Conservation (phyloP, 768 basidiomycete species). For the Trametes cubensis region DNA sequence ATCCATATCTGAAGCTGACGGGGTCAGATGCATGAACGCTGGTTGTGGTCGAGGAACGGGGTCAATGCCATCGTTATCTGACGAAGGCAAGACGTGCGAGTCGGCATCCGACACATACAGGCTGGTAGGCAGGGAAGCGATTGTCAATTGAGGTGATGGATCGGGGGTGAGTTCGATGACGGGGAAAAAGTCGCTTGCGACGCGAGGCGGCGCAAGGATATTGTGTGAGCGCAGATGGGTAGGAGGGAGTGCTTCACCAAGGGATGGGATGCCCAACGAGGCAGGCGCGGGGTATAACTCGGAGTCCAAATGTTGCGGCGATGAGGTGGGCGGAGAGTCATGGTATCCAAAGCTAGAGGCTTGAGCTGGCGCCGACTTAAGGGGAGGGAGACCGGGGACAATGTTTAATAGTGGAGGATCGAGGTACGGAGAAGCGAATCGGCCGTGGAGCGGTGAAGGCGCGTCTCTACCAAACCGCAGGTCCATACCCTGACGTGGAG, state of each 20-base stretch:
- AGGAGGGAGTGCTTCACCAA: neutral
- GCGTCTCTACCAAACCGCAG: neutral
- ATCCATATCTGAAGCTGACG: constrained; percentile 27
- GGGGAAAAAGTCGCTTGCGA: constrained; percentile 15
- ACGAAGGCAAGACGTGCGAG: constrained; percentile 29
- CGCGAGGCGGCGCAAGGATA: neutral
- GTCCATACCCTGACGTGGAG: neutral
- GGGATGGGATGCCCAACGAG: constrained; percentile 1
- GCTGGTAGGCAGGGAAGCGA: constrained; percentile 7
- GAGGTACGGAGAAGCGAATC: constrained; percentile 17
- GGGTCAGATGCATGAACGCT: neutral
- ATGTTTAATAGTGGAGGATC: constrained; percentile 21
- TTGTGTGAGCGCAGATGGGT: neutral
- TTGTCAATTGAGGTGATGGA: constrained; percentile 5
- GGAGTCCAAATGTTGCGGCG: constrained; percentile 17
- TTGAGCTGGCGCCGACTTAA: constrained; percentile 19
- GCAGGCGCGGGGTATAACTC: neutral
- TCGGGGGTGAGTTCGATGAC: neutral
- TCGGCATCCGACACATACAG: constrained; percentile 22
- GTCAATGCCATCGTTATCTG: constrained; percentile 3
- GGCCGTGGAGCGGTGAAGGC: constrained; percentile 2
- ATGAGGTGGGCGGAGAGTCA: constrained; percentile 14
- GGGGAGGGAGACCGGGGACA: constrained; percentile 22
- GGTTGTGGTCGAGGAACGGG: neutral
- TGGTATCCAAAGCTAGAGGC: constrained; percentile 8